A percentile compares a stretch with the other conserved stretches of the same genome.
These are phyloP conservation scores for Gastrolobium villosum DNA, from an alignment of 306 rosid genomes.

Conservation along the genomic window DNA sequence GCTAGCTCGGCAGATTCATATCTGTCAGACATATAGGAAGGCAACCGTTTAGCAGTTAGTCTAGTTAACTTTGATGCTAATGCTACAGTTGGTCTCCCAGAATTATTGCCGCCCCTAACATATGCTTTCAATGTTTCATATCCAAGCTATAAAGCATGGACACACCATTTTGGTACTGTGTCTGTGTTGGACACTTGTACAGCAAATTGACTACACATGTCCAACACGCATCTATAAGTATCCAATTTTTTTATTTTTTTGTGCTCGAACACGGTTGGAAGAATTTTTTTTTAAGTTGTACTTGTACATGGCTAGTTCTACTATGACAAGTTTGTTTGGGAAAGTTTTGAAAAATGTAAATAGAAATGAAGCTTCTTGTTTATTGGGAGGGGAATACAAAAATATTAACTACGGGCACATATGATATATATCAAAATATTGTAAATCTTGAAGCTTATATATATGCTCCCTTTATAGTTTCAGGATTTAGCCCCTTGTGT, in stretches of 20 bases:
- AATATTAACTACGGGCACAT: no score
- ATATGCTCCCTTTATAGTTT: conserved; percentile 9
- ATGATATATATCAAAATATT: no score
- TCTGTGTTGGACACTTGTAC: not conserved
- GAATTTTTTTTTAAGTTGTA: not conserved
- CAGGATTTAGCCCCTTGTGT: conserved; percentile 8
- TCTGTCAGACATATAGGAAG: not conserved
- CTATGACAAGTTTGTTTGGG: not conserved
- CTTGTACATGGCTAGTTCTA: not conserved
- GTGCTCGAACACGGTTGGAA: not conserved
- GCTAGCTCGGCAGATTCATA: conserved; percentile 20
- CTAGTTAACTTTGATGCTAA: conserved; percentile 18
- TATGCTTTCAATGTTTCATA: not conserved
- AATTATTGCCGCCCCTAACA: not conserved
- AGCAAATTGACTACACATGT: not conserved
- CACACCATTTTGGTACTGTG: not conserved
- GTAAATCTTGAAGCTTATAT: not conserved
- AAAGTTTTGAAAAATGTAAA: not conserved
- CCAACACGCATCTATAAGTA: not conserved
- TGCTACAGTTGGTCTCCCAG: not conserved
- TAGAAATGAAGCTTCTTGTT: no score
- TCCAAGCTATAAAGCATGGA: conserved; percentile 5
- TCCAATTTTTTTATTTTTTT: not conserved
- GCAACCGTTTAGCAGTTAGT: conserved; percentile 38
- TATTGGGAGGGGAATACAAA: no score